Conservation (phyloP, 2,329 filamentous ascomycete species). For the Cladorrhinum sp. region DNA sequence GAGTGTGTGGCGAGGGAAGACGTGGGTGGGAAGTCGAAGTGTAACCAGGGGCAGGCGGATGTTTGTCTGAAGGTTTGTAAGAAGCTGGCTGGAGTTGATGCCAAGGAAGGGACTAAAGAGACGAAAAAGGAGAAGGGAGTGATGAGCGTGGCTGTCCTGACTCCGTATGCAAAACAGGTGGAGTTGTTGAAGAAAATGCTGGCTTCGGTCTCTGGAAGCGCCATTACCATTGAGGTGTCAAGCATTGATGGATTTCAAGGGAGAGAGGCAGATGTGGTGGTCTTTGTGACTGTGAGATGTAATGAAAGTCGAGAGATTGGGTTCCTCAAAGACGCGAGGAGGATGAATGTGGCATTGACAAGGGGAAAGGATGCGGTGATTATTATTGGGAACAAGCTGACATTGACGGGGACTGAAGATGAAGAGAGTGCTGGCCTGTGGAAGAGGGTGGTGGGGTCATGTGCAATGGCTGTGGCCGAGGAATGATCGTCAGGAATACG, state of each 20-base stretch:
- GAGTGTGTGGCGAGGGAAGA: slow-evolving; percentile 37
- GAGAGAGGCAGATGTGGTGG: slow-evolving; percentile 41
- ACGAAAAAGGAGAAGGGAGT: not conserved
- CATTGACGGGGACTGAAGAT: slow-evolving; percentile 24
- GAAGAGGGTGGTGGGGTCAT: slow-evolving; percentile 8
- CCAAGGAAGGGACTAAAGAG: not conserved
- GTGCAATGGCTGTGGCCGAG: not conserved
- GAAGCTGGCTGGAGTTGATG: slow-evolving; percentile 25
- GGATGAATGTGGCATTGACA: slow-evolving; percentile 20
- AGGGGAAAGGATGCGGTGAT: slow-evolving; percentile 14
- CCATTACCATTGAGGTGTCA: slow-evolving; percentile 32
- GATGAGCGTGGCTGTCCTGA: slow-evolving; percentile 36
- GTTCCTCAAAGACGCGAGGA: slow-evolving; percentile 38
- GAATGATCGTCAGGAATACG: too few species aligned
- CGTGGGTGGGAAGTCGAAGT: slow-evolving; percentile 38
- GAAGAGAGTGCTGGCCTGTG: slow-evolving; percentile 11
- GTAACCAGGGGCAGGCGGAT: slow-evolving; percentile 37
- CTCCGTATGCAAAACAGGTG: slow-evolving; percentile 39
- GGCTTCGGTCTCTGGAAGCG: slow-evolving; percentile 18
- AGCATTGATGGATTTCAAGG: slow-evolving; percentile 45
- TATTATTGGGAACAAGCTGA: slow-evolving; percentile 22
- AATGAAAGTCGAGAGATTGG: slow-evolving; percentile 39
- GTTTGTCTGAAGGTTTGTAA: slow-evolving; percentile 36
- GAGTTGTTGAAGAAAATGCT: slow-evolving; percentile 31
- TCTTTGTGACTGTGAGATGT: slow-evolving; percentile 42